phyloP scores from a whole-genome alignment of 2,329 filamentous ascomycete species.

The Cercospora berteroae region DNA sequence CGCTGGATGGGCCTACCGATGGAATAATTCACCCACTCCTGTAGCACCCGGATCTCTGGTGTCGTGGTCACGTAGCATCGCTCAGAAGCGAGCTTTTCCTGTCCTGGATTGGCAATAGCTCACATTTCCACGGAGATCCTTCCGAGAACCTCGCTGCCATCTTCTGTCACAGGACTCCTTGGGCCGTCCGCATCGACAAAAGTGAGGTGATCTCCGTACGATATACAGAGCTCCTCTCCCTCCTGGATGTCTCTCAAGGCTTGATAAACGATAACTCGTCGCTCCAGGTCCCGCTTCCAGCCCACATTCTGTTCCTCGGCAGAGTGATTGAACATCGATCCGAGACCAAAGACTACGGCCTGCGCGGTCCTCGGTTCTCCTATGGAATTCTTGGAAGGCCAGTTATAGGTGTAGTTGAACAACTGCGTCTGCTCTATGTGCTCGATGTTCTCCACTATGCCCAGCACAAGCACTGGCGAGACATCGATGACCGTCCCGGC shows the following conservation, averaged over 20 bases:
- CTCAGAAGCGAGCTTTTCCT: not conserved
- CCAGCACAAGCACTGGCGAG: slow-evolving; percentile 53
- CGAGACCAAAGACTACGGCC: slow-evolving; percentile 55
- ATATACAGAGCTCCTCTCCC: slow-evolving; percentile 58
- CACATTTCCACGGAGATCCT: slow-evolving; percentile 34
- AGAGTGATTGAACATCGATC: slow-evolving; percentile 60
- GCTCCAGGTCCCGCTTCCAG: slow-evolving; percentile 52
- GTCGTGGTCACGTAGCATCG: not conserved
- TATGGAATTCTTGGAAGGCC: slow-evolving; percentile 36
- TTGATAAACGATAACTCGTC: slow-evolving; percentile 49
- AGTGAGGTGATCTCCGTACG: slow-evolving; percentile 49
- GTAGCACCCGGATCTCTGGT: not conserved
- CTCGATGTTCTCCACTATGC: slow-evolving; percentile 47
- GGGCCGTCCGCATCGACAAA: slow-evolving; percentile 46
- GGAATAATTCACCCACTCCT: not conserved
- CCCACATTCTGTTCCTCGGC: slow-evolving; percentile 53
- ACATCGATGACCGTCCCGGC: slow-evolving; percentile 52
- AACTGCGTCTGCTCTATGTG: slow-evolving; percentile 53
- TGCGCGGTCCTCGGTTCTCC: slow-evolving; percentile 42
- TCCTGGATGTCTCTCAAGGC: slow-evolving; percentile 49
- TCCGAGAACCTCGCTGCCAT: slow-evolving; percentile 41
- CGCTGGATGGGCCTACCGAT: not conserved
- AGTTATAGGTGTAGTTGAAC: slow-evolving; percentile 58
- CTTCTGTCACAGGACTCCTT: slow-evolving; percentile 28
- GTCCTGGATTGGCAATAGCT: no score